Evolutionary conservation across 2,329 filamentous ascomycete genomes (phyloP).

Genomic region (Lasiodiplodia gonubiensis): DNA sequence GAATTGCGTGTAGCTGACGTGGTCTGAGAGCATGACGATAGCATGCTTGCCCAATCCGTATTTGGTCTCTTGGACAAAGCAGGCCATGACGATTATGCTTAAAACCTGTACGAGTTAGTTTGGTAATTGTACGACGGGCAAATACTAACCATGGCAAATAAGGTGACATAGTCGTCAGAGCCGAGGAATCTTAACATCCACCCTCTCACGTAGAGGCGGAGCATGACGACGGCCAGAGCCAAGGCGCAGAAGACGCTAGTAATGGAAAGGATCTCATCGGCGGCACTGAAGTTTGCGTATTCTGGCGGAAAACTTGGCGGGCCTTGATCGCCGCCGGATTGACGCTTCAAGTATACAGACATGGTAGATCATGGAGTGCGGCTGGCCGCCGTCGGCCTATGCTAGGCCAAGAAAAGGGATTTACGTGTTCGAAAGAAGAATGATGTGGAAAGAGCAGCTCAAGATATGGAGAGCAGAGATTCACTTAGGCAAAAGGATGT

Average conservation of each 20-base stretch:
- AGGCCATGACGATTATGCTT: constrained; percentile 40
- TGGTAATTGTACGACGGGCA: not conserved
- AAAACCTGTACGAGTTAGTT: not conserved
- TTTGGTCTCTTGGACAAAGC: constrained; percentile 52
- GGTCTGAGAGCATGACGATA: constrained; percentile 40
- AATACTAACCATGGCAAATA: constrained; percentile 47
- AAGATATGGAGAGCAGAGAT: not conserved
- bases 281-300: constrained; percentile 46
- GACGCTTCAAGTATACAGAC: constrained; percentile 19
- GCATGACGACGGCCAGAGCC: constrained; percentile 47
- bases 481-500: constrained; percentile 6
- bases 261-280: constrained; percentile 48
- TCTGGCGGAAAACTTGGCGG: constrained; percentile 34
- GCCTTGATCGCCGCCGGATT: constrained; percentile 12
- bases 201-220: constrained; percentile 56
- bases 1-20: constrained; percentile 43
- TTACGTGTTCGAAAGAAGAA: not conserved
- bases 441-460: not conserved
- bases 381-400: constrained; percentile 1
- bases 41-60: constrained; percentile 57
- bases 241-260: constrained; percentile 47
- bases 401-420: not conserved
- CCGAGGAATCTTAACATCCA: constrained; percentile 56
- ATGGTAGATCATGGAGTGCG: constrained; percentile 5
- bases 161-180: constrained; percentile 57